Base-by-base conservation (phyloP, 2,329 filamentous ascomycete genomes). In the Exophiala calicioides region DNA sequence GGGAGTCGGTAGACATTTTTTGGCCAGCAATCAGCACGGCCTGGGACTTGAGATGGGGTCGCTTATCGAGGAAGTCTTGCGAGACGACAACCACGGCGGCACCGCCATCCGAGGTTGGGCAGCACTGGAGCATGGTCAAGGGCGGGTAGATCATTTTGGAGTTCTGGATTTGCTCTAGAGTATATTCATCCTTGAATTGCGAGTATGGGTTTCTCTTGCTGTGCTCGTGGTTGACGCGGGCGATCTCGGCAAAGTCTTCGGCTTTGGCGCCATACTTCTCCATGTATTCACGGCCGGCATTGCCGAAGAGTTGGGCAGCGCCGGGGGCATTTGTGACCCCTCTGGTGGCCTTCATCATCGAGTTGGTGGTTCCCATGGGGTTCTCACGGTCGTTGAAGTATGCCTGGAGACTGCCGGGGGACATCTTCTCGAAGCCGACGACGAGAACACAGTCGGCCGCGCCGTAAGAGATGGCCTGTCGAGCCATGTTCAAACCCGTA, bases 361-460 rank as follows among this genome's bases (percentile, higher is more conserved):
- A 74, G 35, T 74, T 74, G 0, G 84, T 80, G 3, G 85, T 88
- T 29, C 82, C 85, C 0, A 81, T 85, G 2, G 91, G 90, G 63
- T 86, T 90, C 58, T 84, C 80, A 19, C 91, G 79, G 66, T 97
- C 91, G 59, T 90, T 84, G 73, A 88, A 97, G 72, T 87, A 85
- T 46, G 75, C 80, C 73, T 90, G 84, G 57, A 97, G 75, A 58
- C 83, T 88, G n/a, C 91, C 91, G 0, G 86, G 85, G 72, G 85
- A 90, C 91, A 97, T 97, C 81, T 96, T 96, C 77, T 97, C 93
- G 61, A 97, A 97, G 3, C 91, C 93, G 15, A 97, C 82, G 1
- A 97, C 90, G 51, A 97, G 74, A 15, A 95, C 82, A 65, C 89
- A 95, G 68, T 95, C 88, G 1, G 89, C 87, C 10, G 81, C 87